These are phyloP conservation scores for Suhomyces choctaworum DNA, from an alignment of 1,139 yeast species.

Conservation along the genomic window DNA sequence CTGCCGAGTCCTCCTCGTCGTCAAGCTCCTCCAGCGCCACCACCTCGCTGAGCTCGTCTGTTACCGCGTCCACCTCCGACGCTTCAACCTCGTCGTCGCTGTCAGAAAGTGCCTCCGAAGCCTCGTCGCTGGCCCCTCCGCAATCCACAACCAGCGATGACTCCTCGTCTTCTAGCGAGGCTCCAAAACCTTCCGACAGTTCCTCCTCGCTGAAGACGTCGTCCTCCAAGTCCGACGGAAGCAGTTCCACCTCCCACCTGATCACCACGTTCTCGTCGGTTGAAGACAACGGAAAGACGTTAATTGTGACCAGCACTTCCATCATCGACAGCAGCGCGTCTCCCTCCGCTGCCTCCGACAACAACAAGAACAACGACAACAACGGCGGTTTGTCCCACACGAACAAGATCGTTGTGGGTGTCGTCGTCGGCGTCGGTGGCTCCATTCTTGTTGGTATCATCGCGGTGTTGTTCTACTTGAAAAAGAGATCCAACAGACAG, in stretches of 20 bases:
- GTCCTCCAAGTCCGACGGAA: slow-evolving; percentile 1
- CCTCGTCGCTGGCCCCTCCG: not conserved
- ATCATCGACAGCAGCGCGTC: slow-evolving; percentile 24
- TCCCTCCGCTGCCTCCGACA: slow-evolving; percentile 29
- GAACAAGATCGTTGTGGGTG: slow-evolving; percentile 51
- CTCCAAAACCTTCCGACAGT: slow-evolving; percentile 7
- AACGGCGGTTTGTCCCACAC: slow-evolving; percentile 41
- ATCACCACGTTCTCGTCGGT: slow-evolving; percentile 36
- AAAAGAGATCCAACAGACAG: slow-evolving; percentile 34
- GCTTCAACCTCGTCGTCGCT: slow-evolving; percentile 1
- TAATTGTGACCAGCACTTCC: slow-evolving; percentile 42
- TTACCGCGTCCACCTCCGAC: not conserved
- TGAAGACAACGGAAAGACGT: slow-evolving; percentile 39
- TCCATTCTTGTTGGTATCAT: slow-evolving; percentile 40
- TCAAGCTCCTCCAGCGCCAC: slow-evolving; percentile 1
- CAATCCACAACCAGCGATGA: not conserved
- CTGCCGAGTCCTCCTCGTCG: slow-evolving; percentile 1
- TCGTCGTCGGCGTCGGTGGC: slow-evolving; percentile 54
- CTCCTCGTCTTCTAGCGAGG: not conserved
- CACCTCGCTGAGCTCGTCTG: slow-evolving; percentile 5
- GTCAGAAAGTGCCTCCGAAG: not conserved
- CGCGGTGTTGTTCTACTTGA: slow-evolving; percentile 36
- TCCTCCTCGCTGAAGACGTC: slow-evolving; percentile 12
- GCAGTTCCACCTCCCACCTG: slow-evolving; percentile 12
- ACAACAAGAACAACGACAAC: slow-evolving; percentile 12